Conservation (phyloP, 257 asterid genomes). For the Euphrasia confusa region DNA sequence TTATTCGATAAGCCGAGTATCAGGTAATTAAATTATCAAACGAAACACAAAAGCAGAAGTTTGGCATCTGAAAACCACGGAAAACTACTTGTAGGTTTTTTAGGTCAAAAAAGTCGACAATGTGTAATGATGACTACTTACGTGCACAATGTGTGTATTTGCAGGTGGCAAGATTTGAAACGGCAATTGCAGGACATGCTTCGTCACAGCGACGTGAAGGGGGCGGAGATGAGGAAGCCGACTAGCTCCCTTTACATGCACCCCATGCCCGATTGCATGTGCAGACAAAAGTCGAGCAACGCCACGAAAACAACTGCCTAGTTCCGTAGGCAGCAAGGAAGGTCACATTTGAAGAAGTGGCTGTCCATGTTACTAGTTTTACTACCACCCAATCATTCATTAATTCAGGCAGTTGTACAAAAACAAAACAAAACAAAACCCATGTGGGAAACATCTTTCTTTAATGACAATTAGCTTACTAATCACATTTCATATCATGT, state of each 20-base stretch:
- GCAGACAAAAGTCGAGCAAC: slow-evolving; percentile 48
- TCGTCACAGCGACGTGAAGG: slow-evolving; percentile 76
- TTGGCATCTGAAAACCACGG: too few species aligned
- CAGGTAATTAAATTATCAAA: slow-evolving; percentile 49
- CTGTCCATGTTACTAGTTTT: neutral
- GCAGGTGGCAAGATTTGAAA: slow-evolving; percentile 72
- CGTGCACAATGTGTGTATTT: neutral
- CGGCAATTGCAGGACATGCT: slow-evolving; percentile 85
- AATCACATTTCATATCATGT: slow-evolving; percentile 23
- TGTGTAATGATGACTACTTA: neutral
- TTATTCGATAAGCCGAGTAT: slow-evolving; percentile 70
- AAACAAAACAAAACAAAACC: neutral
- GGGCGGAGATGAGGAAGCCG: slow-evolving; percentile 68
- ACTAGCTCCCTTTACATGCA: slow-evolving; percentile 70
- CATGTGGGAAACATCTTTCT: slow-evolving; percentile 34
- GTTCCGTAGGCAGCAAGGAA: neutral
- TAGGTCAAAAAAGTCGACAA: too few species aligned
- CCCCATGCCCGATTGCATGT: slow-evolving; percentile 99
- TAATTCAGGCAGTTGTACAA: slow-evolving; percentile 32
- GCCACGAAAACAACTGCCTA: slow-evolving; percentile 36
- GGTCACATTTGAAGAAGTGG: too few species aligned
- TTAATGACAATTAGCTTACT: slow-evolving; percentile 30
- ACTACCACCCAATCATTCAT: slow-evolving; percentile 12
- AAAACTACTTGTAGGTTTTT: too few species aligned
- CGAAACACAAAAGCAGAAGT: neutral